Percentiles rank a stretch among this genome's conserved stretches.
phyloP scores from a whole-genome alignment of 768 basidiomycete species.

The Tulasnella sp. region DNA sequence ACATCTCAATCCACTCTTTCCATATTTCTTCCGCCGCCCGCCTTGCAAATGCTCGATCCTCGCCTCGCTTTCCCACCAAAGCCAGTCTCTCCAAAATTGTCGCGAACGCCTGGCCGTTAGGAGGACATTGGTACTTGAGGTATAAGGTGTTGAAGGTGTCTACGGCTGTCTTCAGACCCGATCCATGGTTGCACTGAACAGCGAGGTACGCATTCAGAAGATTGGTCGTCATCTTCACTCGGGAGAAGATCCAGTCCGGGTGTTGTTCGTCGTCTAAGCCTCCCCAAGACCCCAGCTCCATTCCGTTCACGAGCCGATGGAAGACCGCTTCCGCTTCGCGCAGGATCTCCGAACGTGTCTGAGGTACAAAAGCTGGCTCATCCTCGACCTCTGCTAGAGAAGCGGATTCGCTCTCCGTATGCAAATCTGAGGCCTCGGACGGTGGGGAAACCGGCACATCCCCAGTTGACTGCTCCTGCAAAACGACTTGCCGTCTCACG shows the following conservation, averaged over 20 bases:
- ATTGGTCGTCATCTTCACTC: conserved; percentile 46
- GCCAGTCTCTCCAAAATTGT: neutral
- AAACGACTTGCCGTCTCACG: conserved; percentile 38
- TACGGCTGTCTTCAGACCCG: conserved; percentile 34
- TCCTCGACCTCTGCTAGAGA: neutral
- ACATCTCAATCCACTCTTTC: conserved; percentile 42
- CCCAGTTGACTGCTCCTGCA: neutral
- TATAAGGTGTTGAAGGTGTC: conserved; percentile 19
- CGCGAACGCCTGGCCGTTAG: conserved; percentile 2
- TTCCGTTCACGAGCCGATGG: conserved; percentile 42
- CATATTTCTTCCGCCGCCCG: conserved; percentile 53
- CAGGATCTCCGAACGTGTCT: conserved; percentile 59
- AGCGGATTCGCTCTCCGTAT: neutral
- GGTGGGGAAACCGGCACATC: neutral
- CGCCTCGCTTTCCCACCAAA: conserved; percentile 18
- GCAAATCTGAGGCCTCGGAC: neutral
- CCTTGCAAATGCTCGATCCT: conserved; percentile 28
- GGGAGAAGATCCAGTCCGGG: conserved; percentile 35
- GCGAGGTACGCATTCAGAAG: conserved; percentile 75
- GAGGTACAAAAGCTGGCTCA: conserved; percentile 33
- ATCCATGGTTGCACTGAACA: conserved; percentile 52
- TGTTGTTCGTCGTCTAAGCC: neutral
- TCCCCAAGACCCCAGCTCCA: neutral
- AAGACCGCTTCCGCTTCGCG: conserved; percentile 60
- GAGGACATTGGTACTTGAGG: neutral